Evolutionary conservation across 202 grass and related monocot genomes (phyloP), one percentile per base, ranked within the genome.

Genomic region (Elaeis oleifera): DNA sequence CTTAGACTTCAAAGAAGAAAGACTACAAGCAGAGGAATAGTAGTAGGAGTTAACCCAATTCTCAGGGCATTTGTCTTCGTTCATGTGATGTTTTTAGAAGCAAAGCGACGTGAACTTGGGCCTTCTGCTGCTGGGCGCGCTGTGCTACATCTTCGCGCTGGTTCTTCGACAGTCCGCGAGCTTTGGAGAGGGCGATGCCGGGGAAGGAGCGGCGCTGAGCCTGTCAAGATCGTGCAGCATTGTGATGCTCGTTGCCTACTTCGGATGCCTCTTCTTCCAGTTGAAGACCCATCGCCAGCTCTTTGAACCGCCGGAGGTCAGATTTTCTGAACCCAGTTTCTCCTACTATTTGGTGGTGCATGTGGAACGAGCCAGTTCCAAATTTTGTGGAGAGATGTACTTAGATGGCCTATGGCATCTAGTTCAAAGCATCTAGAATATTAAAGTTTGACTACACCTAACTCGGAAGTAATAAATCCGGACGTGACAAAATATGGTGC

Each of bases 191-290:
- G 68, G 81, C 48, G 19, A 61, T 0, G 61, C 71, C 2, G 63
- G 61, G 16, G 48, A 71, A 4, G 49, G 29, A 51, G 60, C 85
- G 15, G 60, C 64, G 51, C 74, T 99, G 54, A 58, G 74, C 1
- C 71, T 99, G 59, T 99, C 94, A 7, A 82, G 88, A 26, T 58
- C 81, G 1, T 94, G 84, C 82, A 84, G 94, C 75, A 61, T 94
- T 59, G 59, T 89, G 78, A 99, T 99, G 94, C 83, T 99, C n/a
- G 64, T 89, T n/a, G 83, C 85, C 23, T 99, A 99, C 59, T 78
- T 81, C 6, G 80, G 78, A 6, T 90, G 94, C 59, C 88, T 99
- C 49, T 94, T 99, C 60, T 99, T 99, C 82, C 94, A 99, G 72
- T 79, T 99, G 29, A 99, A 89, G 85, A 94, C 94, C 54, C 88